A percentile compares a stretch with the other conserved stretches of the same genome.
phyloP scores from a whole-genome alignment of 176 grass and related monocot genomes.

The Hyparrhenia diplandra region DNA sequence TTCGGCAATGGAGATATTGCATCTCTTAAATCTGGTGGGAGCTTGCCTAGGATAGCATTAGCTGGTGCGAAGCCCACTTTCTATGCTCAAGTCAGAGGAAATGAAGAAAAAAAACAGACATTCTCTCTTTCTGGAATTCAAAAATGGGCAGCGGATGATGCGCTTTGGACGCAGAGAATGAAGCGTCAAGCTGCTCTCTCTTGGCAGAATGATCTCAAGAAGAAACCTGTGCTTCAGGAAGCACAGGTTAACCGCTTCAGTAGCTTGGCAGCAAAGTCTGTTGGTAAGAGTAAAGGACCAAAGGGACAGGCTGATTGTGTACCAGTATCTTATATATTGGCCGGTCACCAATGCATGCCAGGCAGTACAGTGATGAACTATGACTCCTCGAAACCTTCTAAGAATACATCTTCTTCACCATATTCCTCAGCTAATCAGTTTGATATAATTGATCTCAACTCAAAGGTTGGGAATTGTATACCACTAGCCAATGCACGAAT shows the following conservation, averaged over 20 bases:
- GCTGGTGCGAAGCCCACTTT: neutral
- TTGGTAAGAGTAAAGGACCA: neutral
- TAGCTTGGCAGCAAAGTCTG: neutral
- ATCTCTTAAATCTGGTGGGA: neutral
- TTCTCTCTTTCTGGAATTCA: neutral
- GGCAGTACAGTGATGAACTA: conserved; percentile 8
- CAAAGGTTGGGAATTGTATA: neutral
- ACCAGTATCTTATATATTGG: conserved; percentile 1
- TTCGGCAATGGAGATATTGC: neutral
- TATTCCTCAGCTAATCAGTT: neutral
- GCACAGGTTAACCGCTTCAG: neutral
- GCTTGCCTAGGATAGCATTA: neutral
- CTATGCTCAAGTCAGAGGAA: neutral
- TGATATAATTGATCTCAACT: conserved; percentile 3
- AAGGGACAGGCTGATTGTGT: neutral
- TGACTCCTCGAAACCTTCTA: neutral
- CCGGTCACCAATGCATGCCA: neutral
- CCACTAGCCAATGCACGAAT: neutral
- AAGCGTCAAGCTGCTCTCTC: conserved; percentile 8
- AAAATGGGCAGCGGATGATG: neutral
- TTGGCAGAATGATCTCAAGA: conserved; percentile 14
- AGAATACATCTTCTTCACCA: neutral
- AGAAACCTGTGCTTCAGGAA: neutral
- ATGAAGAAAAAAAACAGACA: neutral
- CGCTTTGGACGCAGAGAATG: neutral